A percentile compares a stretch with the other conserved stretches of the same genome.
These are phyloP conservation scores for Ceratocystis huliohia DNA, from an alignment of 2,329 filamentous ascomycete species.

Conservation along the genomic window DNA sequence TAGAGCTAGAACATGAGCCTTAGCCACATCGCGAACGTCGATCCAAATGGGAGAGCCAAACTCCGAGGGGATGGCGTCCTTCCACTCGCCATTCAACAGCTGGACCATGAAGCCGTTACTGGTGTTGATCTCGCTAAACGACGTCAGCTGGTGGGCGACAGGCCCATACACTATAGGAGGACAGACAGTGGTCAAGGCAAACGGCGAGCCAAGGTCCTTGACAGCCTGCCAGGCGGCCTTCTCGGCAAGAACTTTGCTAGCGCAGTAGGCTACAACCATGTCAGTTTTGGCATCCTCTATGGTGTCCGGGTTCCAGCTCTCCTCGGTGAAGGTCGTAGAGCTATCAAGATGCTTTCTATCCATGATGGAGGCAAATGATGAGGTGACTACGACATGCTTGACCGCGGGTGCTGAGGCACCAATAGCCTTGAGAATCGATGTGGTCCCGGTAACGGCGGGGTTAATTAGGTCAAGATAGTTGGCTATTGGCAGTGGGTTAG, in stretches of 20 bases:
- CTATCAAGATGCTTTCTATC: slow-evolving; percentile 29
- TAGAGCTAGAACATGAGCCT: slow-evolving; percentile 40
- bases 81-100: slow-evolving; percentile 40
- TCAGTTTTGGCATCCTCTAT: slow-evolving; percentile 33
- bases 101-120: slow-evolving; percentile 41
- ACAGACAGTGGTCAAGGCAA: slow-evolving; percentile 42
- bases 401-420: slow-evolving; percentile 46
- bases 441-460: slow-evolving; percentile 47
- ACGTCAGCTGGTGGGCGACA: slow-evolving; percentile 36
- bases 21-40: slow-evolving; percentile 44
- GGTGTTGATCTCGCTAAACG: slow-evolving; percentile 39
- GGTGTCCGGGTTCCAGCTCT: slow-evolving; percentile 42
- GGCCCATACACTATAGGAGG: slow-evolving; percentile 45
- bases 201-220: slow-evolving; percentile 31
- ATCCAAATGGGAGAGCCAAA: slow-evolving; percentile 37
- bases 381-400: slow-evolving; percentile 55
- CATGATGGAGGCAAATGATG: slow-evolving; percentile 43
- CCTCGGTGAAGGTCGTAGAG: slow-evolving; percentile 32
- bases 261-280: slow-evolving; percentile 38
- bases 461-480: slow-evolving; percentile 44
- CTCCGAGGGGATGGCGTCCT: slow-evolving; percentile 31
- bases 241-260: slow-evolving; percentile 44
- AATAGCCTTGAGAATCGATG: slow-evolving; percentile 59
- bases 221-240: slow-evolving; percentile 43
- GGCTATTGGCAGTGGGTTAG: slow-evolving; percentile 23